A percentile compares a stretch with the other conserved stretches of the same genome.
These are phyloP conservation scores for Sicyos baderoa DNA, from an alignment of 306 rosid genomes.

Conservation along the genomic window DNA sequence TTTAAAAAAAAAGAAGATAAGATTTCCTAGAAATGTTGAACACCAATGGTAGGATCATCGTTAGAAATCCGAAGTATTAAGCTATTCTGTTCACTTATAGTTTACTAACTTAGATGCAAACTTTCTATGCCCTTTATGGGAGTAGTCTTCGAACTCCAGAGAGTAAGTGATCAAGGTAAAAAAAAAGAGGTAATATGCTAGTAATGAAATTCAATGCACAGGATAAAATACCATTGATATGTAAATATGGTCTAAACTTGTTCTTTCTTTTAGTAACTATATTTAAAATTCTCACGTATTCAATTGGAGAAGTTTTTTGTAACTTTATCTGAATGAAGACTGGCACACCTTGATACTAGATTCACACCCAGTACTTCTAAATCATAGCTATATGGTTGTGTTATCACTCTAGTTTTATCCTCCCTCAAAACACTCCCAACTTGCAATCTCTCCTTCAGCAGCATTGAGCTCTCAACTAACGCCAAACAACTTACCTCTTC, in stretches of 20 bases:
- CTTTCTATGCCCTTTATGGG: neutral
- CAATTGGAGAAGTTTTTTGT: neutral
- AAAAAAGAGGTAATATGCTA: neutral
- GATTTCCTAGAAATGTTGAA: neutral
- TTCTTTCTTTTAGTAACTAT: neutral
- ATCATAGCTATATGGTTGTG: neutral
- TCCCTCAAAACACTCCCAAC: too few relatives aligned
- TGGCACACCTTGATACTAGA: too few relatives aligned
- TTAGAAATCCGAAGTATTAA: neutral
- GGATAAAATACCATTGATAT: too few relatives aligned
- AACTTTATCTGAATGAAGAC: neutral
- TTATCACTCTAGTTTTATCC: neutral
- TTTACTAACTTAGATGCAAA: neutral
- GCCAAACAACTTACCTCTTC: too few relatives aligned
- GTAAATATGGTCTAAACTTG: neutral
- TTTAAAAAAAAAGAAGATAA: too few relatives aligned
- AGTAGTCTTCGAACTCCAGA: neutral
- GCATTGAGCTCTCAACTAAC: too few relatives aligned
- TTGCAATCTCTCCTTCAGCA: too few relatives aligned
- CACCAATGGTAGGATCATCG: too few relatives aligned
- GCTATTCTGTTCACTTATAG: neutral
- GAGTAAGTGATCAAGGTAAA: neutral
- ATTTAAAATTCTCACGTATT: neutral
- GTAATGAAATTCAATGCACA: neutral
- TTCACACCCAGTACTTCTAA: neutral